phyloP scores from a whole-genome alignment of 495 filamentous ascomycete genomes.

The Neurospora sp. region DNA sequence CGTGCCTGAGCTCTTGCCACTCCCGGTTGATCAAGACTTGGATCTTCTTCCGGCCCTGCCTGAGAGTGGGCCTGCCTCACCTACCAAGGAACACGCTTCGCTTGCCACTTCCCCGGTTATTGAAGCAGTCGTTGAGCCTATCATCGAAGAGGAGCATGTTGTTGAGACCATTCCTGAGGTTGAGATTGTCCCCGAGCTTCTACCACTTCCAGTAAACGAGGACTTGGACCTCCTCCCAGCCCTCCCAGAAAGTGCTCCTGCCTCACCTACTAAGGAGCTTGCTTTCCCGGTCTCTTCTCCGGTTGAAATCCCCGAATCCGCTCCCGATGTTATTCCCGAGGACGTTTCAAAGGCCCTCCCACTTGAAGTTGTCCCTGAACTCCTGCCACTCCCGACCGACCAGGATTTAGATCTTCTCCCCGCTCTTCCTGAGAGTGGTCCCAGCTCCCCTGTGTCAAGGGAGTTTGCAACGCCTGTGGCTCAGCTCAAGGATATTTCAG shows the following conservation, averaged over 20 bases:
- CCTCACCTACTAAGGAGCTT: neutral
- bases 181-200: neutral
- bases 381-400: neutral
- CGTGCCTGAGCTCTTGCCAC: neutral
- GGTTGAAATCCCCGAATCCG: neutral
- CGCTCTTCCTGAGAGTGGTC: conserved; percentile 3
- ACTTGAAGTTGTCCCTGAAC: neutral
- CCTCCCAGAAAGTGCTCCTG: conserved; percentile 7
- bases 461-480: neutral
- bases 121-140: neutral
- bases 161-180: neutral
- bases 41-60: neutral
- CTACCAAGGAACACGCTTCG: neutral
- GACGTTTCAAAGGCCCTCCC: neutral
- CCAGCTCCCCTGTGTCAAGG: neutral
- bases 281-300: neutral
- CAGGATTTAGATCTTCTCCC: conserved; percentile 22
- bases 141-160: too few relatives aligned
- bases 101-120: neutral
- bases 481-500: neutral
- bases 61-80: neutral
- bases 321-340: neutral
- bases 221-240: conserved; percentile 5
- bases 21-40: neutral
- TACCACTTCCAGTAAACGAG: neutral